A percentile compares a stretch with the other conserved stretches of the same genome.
Conservation (phyloP, 225 moss, liverwort and hornwort species). For the Pseudisothecium myosuroides region DNA sequence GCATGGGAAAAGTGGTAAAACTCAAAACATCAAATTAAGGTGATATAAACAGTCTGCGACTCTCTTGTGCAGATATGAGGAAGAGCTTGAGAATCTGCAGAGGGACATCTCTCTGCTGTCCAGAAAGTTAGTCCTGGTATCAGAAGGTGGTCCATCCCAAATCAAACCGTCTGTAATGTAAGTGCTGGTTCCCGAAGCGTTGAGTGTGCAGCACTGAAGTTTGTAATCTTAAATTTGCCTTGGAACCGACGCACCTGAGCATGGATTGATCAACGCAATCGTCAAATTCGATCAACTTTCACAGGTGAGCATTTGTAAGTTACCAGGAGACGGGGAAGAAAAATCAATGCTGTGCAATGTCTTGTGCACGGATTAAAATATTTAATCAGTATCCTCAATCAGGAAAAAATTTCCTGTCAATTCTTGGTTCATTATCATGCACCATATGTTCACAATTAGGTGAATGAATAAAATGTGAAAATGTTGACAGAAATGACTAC, state of each 20-base stretch:
- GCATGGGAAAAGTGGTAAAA: not conserved
- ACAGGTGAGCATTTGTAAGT: not conserved
- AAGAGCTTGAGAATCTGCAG: constrained; percentile 28
- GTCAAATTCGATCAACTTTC: not conserved
- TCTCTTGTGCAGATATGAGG: constrained; percentile 17
- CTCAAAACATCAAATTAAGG: not conserved
- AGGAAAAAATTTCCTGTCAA: not conserved
- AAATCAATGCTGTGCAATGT: not conserved
- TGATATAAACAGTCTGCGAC: not conserved
- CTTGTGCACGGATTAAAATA: not conserved
- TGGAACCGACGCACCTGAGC: not conserved
- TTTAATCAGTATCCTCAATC: not conserved
- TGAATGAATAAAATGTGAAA: not conserved
- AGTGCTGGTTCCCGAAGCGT: not conserved
- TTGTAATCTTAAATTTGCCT: not conserved
- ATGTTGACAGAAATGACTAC: not conserved
- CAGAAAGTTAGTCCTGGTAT: constrained; percentile 17
- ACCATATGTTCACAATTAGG: not conserved
- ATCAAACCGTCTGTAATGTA: constrained; percentile 7
- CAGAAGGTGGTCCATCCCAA: constrained; percentile 9
- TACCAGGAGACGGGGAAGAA: not conserved
- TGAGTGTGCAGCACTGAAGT: not conserved
- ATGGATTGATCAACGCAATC: not conserved
- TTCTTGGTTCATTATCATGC: constrained; percentile 11
- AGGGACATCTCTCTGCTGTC: constrained; percentile 18